A percentile compares a stretch with the other conserved stretches of the same genome.
Conservation (phyloP, 331 rosid species). For the Malus hybrid region DNA sequence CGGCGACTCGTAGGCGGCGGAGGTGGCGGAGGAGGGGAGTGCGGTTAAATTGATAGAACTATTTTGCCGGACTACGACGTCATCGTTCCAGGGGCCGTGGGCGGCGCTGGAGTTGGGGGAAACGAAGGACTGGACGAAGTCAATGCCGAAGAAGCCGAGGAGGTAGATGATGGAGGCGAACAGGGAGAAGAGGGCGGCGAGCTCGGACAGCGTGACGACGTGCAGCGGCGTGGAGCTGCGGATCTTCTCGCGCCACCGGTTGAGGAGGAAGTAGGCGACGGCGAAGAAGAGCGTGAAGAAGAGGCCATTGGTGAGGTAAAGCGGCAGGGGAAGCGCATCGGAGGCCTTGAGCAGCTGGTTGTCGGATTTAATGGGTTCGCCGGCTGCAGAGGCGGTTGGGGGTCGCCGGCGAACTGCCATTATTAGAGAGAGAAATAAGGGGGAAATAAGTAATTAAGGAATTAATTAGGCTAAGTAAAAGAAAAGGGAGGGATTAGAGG, state of each 20-base stretch:
- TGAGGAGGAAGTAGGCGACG: constrained; percentile 52
- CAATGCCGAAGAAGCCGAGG: constrained; percentile 52
- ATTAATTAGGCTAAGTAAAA: background rate
- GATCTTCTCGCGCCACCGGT: constrained; percentile 54
- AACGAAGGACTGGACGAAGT: constrained; percentile 27
- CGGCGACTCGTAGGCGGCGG: background rate
- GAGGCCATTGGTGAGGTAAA: constrained; percentile 36
- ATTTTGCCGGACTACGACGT: background rate
- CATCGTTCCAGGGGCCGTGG: constrained; percentile 15
- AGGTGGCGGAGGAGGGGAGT: background rate
- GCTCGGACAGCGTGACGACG: constrained; percentile 42
- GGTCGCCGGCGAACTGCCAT: constrained; percentile 51
- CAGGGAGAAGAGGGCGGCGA: constrained; percentile 34
- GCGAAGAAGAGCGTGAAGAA: constrained; percentile 51
- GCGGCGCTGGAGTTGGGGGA: constrained; percentile 24
- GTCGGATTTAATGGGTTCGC: constrained; percentile 6
- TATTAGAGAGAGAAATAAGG: background rate
- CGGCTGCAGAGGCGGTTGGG: constrained; percentile 6
- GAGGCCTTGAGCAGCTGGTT: constrained; percentile 3
- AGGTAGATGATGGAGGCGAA: constrained; percentile 55
- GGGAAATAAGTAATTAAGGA: too few relatives aligned
- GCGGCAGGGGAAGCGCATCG: constrained; percentile 16
- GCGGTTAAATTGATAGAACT: background rate
- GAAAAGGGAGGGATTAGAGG: background rate
- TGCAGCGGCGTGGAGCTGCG: constrained; percentile 50